phyloP scores from a whole-genome alignment of 2,329 filamentous ascomycete species.

The Orbilia brochopaga region DNA sequence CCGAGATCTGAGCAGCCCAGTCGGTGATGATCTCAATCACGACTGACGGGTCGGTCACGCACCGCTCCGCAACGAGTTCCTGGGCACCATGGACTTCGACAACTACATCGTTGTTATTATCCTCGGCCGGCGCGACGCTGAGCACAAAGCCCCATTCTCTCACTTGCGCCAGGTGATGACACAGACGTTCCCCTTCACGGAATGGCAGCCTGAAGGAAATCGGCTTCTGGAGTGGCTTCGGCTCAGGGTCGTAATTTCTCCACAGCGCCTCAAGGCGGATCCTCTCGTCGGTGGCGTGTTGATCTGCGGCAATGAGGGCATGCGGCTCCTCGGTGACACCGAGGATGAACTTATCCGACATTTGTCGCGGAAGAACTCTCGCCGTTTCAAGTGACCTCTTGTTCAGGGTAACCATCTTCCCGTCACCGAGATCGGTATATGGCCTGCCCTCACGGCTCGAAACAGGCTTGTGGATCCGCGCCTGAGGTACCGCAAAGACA shows the following conservation, averaged over 20 bases:
- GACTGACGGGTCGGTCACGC: slow-evolving; percentile 72
- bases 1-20: slow-evolving; percentile 73
- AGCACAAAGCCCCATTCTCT: slow-evolving; percentile 74
- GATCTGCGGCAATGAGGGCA: slow-evolving; percentile 78
- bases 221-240: slow-evolving; percentile 61
- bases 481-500: slow-evolving; percentile 14
- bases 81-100: slow-evolving; percentile 66
- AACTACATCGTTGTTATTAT: slow-evolving; percentile 34
- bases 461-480: background rate
- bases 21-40: slow-evolving; percentile 75
- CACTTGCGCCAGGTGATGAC: slow-evolving; percentile 66
- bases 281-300: slow-evolving; percentile 93
- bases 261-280: slow-evolving; percentile 78
- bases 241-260: slow-evolving; percentile 61
- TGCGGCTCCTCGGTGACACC: slow-evolving; percentile 49
- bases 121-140: slow-evolving; percentile 21
- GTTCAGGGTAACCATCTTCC: slow-evolving; percentile 61
- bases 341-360: slow-evolving; percentile 89
- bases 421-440: background rate
- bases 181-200: slow-evolving; percentile 68
- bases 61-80: slow-evolving; percentile 75
- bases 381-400: slow-evolving; percentile 68
- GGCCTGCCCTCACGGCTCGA: background rate
- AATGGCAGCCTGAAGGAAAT: slow-evolving; percentile 70
- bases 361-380: slow-evolving; percentile 74